Conservation (phyloP, 192 early-diverging fungal genomes). For the Backusella morwellensis region DNA sequence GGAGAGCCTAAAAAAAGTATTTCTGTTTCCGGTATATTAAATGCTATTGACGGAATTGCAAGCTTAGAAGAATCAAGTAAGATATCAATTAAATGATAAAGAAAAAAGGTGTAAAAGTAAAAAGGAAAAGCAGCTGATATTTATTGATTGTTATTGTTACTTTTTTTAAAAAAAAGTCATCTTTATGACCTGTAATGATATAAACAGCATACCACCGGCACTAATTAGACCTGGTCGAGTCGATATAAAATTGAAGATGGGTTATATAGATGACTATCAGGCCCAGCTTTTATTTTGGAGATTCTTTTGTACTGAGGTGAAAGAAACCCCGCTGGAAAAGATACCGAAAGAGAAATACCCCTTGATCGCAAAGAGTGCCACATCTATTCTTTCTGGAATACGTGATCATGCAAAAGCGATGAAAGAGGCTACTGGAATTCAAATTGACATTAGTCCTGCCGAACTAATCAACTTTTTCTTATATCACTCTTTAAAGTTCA, state of each 20-base stretch:
- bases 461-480: conserved; percentile 9
- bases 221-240: conserved; percentile 52
- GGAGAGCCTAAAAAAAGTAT: conserved; percentile 26
- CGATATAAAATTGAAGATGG: conserved; percentile 47
- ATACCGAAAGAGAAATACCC: neutral
- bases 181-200: conserved; percentile 51
- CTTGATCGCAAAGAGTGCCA: neutral
- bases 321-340: neutral
- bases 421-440: neutral
- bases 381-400: neutral
- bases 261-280: conserved; percentile 44
- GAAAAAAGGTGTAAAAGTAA: neutral
- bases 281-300: conserved; percentile 37
- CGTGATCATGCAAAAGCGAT: neutral
- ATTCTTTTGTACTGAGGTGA: conserved; percentile 9
- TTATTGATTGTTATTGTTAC: neutral
- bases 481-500: neutral
- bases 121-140: neutral
- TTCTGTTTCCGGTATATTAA: conserved; percentile 45
- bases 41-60: conserved; percentile 50
- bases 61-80: conserved; percentile 44
- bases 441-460: conserved; percentile 12
- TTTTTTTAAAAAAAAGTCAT: conserved; percentile 28
- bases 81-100: neutral
- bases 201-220: conserved; percentile 43